Conservation (phyloP, 129 eudicot genomes). For the Escallonia rubra region DNA sequence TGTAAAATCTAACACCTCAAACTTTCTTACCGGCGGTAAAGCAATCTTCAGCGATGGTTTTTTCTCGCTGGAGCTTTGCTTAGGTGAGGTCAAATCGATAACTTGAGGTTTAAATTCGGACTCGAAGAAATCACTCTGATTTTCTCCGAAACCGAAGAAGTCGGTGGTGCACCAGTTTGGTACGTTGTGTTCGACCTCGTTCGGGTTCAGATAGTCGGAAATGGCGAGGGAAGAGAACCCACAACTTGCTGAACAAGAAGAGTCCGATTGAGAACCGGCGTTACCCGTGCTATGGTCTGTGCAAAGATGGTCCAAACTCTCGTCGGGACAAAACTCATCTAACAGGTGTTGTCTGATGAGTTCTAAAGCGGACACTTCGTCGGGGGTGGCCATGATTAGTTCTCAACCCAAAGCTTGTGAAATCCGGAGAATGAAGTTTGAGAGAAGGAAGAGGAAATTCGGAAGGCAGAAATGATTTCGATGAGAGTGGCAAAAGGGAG, state of each 20-base stretch:
- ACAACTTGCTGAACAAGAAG: slow-evolving; percentile 4
- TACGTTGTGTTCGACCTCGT: background rate
- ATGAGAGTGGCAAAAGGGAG: slow-evolving; percentile 16
- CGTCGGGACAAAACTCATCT: slow-evolving; percentile 33
- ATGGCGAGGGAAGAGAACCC: slow-evolving; percentile 3
- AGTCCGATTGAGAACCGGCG: slow-evolving; percentile 13
- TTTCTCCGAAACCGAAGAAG: background rate
- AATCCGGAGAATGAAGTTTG: background rate
- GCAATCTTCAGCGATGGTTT: slow-evolving; percentile 31
- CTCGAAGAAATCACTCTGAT: background rate
- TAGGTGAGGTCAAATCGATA: slow-evolving; percentile 12
- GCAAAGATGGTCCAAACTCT: background rate
- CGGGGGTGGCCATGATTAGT: slow-evolving; percentile 26
- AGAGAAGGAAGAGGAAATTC: background rate
- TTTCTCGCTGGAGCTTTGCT: slow-evolving; percentile 3
- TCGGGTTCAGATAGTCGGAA: slow-evolving; percentile 11
- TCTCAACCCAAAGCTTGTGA: background rate
- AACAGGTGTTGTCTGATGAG: slow-evolving; percentile 56
- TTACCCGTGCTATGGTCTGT: background rate
- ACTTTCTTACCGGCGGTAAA: slow-evolving; percentile 15
- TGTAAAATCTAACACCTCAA: slow-evolving; percentile 18
- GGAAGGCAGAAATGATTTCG: background rate
- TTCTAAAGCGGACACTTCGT: slow-evolving; percentile 31
- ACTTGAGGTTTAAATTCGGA: slow-evolving; percentile 1
- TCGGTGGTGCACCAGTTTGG: too few relatives aligned